Conservation (phyloP, 257 asterid species). For the Fraxinus americana region DNA sequence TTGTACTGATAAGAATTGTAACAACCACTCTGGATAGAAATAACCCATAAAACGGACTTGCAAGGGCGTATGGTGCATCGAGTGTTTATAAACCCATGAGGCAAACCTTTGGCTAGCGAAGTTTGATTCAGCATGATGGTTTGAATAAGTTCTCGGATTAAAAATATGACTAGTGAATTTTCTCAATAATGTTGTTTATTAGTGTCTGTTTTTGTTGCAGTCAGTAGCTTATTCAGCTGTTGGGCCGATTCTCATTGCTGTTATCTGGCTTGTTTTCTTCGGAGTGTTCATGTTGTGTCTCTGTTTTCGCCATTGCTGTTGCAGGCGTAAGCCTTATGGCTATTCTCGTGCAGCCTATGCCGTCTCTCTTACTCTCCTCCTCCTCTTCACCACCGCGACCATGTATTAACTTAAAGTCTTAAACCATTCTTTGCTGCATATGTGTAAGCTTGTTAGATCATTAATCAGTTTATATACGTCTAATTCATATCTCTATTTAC, state of each 20-base stretch:
- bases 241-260: constrained; percentile 23
- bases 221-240: constrained; percentile 30
- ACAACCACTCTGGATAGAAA: too few species aligned
- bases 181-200: not conserved
- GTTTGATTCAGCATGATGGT: not conserved
- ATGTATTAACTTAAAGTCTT: constrained; percentile 14
- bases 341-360: constrained; percentile 30
- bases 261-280: constrained; percentile 29
- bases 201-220: constrained; percentile 16
- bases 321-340: constrained; percentile 22
- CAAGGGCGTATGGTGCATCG: too few species aligned
- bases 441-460: not conserved
- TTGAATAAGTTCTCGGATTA: too few species aligned
- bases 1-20: too few species aligned
- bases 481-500: not conserved
- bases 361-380: constrained; percentile 25
- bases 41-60: too few species aligned
- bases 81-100: not conserved
- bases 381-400: constrained; percentile 26
- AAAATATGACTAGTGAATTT: not conserved
- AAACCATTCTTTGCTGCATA: too few species aligned
- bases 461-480: not conserved
- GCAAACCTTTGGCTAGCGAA: not conserved
- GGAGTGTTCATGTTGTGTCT: constrained; percentile 33
- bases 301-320: constrained; percentile 34